These are phyloP conservation scores for Medicago arabica DNA, from an alignment of 306 rosid genomes.

Conservation along the genomic window DNA sequence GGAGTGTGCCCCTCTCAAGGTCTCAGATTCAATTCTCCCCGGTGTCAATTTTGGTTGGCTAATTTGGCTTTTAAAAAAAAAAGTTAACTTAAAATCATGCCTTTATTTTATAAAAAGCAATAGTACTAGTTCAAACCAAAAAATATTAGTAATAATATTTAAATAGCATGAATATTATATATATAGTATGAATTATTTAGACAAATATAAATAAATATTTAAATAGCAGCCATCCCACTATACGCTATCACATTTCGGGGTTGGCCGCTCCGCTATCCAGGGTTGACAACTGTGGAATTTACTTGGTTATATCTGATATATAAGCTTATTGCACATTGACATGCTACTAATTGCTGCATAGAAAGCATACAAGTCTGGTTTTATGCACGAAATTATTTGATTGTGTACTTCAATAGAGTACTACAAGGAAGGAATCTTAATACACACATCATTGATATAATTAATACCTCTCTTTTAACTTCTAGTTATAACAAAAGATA, in stretches of 20 bases:
- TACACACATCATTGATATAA: constrained; percentile 24
- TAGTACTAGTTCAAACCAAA: too few relatives aligned
- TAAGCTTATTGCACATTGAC: constrained; percentile 24
- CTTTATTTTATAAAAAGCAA: too few relatives aligned
- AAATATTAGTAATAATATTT: too few relatives aligned
- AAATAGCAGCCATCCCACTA: not conserved
- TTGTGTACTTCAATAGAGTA: constrained; percentile 29
- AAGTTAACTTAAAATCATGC: too few relatives aligned
- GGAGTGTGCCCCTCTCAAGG: too few relatives aligned
- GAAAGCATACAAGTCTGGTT: constrained; percentile 2
- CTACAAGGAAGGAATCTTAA: constrained; percentile 16
- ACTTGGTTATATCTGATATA: constrained; percentile 18
- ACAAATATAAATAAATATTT: too few relatives aligned
- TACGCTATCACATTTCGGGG: not conserved
- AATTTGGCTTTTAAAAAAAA: too few relatives aligned
- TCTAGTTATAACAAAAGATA: not conserved
- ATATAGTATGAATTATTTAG: too few relatives aligned
- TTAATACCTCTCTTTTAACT: constrained; percentile 11
- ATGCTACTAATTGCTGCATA: constrained; percentile 21
- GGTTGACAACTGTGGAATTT: not conserved
- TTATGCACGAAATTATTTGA: constrained; percentile 25
- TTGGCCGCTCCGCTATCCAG: not conserved
- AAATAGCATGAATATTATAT: too few relatives aligned
- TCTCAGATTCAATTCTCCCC: too few relatives aligned
- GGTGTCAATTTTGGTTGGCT: too few relatives aligned